Percentiles rank a stretch among this genome's conserved stretches.
These are phyloP conservation scores for Psidium friedrichsthalianum DNA, from an alignment of 345 rosid species.

Conservation along the genomic window DNA sequence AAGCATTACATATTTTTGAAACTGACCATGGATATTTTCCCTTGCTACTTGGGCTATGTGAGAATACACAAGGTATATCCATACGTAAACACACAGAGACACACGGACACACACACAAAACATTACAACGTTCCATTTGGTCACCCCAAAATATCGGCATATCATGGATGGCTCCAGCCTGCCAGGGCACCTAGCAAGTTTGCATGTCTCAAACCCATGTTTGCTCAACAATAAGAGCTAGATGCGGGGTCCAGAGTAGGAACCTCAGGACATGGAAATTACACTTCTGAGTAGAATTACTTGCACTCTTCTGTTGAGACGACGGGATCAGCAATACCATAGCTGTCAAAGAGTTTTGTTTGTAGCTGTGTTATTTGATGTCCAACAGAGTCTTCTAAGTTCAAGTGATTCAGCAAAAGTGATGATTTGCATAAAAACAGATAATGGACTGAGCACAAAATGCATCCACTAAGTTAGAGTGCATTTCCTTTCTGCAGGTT, in stretches of 20 bases:
- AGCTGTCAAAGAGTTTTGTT: not conserved
- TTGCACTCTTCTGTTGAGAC: not conserved
- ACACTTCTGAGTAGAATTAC: not conserved
- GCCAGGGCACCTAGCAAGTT: not conserved
- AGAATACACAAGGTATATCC: not conserved
- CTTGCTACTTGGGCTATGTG: not conserved
- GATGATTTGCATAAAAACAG: not conserved
- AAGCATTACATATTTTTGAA: not conserved
- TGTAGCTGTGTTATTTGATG: not conserved
- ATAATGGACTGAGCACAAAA: not conserved
- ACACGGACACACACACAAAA: not conserved
- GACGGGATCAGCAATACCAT: not conserved
- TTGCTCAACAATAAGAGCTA: not conserved
- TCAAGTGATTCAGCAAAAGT: not conserved
- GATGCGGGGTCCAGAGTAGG: not conserved
- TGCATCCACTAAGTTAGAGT: not conserved
- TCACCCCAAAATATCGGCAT: not conserved
- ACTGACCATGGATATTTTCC: not conserved
- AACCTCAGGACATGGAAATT: not conserved
- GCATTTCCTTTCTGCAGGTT: constrained; percentile 38
- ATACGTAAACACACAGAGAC: not conserved
- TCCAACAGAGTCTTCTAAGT: not conserved
- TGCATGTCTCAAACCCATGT: not conserved
- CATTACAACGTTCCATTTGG: not conserved
- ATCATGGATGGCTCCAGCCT: not conserved